These are phyloP conservation scores for Phytophthora pini DNA, from an alignment of 352 stramenopile genomes.

Conservation along the genomic window DNA sequence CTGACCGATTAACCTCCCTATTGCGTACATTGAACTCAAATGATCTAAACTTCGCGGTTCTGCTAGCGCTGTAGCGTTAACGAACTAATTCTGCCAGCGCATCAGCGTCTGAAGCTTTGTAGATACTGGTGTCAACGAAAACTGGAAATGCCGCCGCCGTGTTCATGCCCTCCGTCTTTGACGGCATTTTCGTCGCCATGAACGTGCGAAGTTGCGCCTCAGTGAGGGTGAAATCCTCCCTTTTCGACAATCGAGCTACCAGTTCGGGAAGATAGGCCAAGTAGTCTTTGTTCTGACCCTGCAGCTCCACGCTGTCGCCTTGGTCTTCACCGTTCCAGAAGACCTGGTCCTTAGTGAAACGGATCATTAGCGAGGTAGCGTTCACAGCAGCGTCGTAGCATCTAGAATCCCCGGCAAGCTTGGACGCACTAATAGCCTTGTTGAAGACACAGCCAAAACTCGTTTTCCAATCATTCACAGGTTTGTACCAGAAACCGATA, in stretches of 20 bases:
- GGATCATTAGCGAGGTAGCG: slow-evolving; percentile 57
- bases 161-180: slow-evolving; percentile 70
- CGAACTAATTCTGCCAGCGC: slow-evolving; percentile 40
- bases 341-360: slow-evolving; percentile 75
- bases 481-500: slow-evolving; percentile 61
- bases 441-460: slow-evolving; percentile 42
- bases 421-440: slow-evolving; percentile 35
- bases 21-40: neutral
- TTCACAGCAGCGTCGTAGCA: slow-evolving; percentile 54
- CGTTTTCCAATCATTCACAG: slow-evolving; percentile 42
- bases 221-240: slow-evolving; percentile 32
- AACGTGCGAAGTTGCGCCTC: slow-evolving; percentile 51
- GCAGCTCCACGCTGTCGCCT: slow-evolving; percentile 31
- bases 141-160: slow-evolving; percentile 48
- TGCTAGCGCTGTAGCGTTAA: neutral
- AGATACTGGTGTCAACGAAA: slow-evolving; percentile 62
- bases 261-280: slow-evolving; percentile 49
- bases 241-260: slow-evolving; percentile 40
- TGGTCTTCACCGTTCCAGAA: slow-evolving; percentile 54
- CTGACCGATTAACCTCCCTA: too few species aligned
- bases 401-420: slow-evolving; percentile 14
- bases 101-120: slow-evolving; percentile 44
- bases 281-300: slow-evolving; percentile 36
- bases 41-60: neutral
- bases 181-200: slow-evolving; percentile 60